phyloP scores from a whole-genome alignment of 331 rosid species.

The Stylosanthes scabra region DNA sequence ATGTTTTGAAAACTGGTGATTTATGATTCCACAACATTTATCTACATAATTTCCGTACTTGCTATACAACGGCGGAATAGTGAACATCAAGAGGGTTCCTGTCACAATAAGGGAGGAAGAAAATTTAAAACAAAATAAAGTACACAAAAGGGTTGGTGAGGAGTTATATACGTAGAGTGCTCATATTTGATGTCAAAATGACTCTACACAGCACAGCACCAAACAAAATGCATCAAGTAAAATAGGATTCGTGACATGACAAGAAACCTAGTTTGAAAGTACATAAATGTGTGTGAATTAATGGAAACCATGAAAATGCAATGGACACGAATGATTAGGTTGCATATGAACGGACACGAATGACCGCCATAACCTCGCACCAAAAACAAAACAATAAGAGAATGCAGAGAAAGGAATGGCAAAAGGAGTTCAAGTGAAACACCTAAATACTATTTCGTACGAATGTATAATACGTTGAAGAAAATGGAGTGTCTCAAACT shows the following conservation, averaged over 20 bases:
- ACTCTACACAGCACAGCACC: not conserved
- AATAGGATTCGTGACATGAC: not conserved
- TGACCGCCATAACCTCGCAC: constrained; percentile 1
- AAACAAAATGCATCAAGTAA: constrained; percentile 17
- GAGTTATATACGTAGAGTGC: not conserved
- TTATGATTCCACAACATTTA: constrained; percentile 64
- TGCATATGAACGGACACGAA: constrained; percentile 5
- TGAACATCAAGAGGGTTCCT: constrained; percentile 74
- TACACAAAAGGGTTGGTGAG: not conserved
- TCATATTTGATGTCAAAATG: constrained; percentile 8
- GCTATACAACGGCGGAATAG: constrained; percentile 81
- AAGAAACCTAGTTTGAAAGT: constrained; percentile 6
- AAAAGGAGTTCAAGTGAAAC: constrained; percentile 10
- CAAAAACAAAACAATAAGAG: constrained; percentile 6
- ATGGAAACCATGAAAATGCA: constrained; percentile 33
- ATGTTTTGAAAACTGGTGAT: constrained; percentile 79
- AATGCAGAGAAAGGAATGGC: constrained; percentile 14
- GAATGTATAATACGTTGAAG: not conserved
- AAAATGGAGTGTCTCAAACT: constrained; percentile 19
- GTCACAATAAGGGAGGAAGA: constrained; percentile 45
- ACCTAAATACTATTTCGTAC: constrained; percentile 15
- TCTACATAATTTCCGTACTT: constrained; percentile 63
- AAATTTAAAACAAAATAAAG: constrained; percentile 29
- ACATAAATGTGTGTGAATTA: not conserved
- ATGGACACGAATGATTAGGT: not conserved